Evolutionary conservation across 257 asterid genomes (phyloP), one percentile per base, ranked within the genome.

Genomic region (Ophiorrhiza pumila): DNA sequence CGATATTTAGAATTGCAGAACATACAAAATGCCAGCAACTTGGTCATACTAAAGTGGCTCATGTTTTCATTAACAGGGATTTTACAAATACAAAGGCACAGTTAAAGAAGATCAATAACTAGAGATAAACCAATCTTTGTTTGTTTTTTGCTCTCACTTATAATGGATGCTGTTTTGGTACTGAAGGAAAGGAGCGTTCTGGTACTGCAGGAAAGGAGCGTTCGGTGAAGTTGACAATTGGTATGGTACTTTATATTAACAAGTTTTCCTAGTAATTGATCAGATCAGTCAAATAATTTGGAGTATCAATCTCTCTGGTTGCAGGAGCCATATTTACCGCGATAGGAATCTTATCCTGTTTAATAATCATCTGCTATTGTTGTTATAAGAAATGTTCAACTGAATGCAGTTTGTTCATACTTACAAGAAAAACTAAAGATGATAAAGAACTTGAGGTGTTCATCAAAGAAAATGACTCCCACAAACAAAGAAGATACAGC

Each of bases 361-460:
- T n/a, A n/a, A n/a, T 5, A 20, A 32, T 67, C 7, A 57, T 67
- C 31, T 57, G 43, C 32, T 74, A 17, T 53, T 32, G 7, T 23
- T n/a, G 23, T n/a, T 39, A 27, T 10, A 57, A 32, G 62, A 68
- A 45, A 64, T 18, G 15, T 64, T 65, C 45, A 45, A 4, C 10
- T 47, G 31, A 25, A 61, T 23, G 29, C 8, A 20, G 56, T 20
- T 42, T 32, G 47, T 45, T 62, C n/a, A 25, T 55, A n/a, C 20
- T 23, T 14, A 29, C 23, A 13, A 37, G 73, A 41, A 70, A 58
- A 78, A 74, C 62, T 61, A 65, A 47, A 71, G 49, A 49, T 66
- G 79, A 47, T 25, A 31, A 18, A 18, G 17, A 67, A 45, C 71
- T 67, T 3, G 71, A 67, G 57, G 59, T 25, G 27, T 10, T 67